phyloP scores from a whole-genome alignment of 2,329 filamentous ascomycete species.

The Microascus cirrosus region DNA sequence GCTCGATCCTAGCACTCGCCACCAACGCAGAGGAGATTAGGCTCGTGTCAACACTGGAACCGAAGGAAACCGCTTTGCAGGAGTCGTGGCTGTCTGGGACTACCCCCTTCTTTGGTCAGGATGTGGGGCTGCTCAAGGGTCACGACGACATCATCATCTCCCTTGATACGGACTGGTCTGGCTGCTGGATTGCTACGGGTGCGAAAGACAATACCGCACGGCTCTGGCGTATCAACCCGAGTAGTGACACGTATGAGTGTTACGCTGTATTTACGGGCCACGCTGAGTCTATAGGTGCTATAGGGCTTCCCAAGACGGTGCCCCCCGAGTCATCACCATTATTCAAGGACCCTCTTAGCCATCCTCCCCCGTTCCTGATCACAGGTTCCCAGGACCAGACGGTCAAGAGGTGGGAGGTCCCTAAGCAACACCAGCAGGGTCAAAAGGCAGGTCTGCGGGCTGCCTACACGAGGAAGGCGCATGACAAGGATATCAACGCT shows the following conservation, averaged over 20 bases:
- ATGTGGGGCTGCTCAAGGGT: conserved; percentile 74
- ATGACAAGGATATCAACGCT: conserved; percentile 98
- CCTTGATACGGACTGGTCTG: conserved; percentile 91
- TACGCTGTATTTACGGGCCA: conserved; percentile 80
- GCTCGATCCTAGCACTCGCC: conserved; percentile 74
- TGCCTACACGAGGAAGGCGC: conserved; percentile 82
- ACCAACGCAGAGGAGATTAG: conserved; percentile 93
- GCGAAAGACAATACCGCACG: conserved; percentile 94
- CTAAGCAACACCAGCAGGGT: conserved; percentile 29
- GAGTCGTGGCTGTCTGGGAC: conserved; percentile 10
- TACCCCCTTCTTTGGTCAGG: conserved; percentile 70
- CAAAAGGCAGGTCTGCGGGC: conserved; percentile 50
- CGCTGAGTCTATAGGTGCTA: conserved; percentile 84
- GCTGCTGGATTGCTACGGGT: conserved; percentile 90
- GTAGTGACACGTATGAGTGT: conserved; percentile 64
- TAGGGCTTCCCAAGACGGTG: conserved; percentile 63
- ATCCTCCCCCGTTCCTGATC: conserved; percentile 75
- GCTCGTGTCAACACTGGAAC: conserved; percentile 59
- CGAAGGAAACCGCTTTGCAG: conserved; percentile 14
- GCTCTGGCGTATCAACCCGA: conserved; percentile 77
- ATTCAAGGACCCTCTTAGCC: conserved; percentile 59
- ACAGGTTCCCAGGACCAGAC: conserved; percentile 95
- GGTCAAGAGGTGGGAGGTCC: conserved; percentile 85
- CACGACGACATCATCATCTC: conserved; percentile 95
- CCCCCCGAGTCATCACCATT: conserved; percentile 61